Percentiles rank a stretch among this genome's conserved stretches.
Conservation (phyloP, 1,284 basidiomycete species). For the Apiotrichum brassicae region DNA sequence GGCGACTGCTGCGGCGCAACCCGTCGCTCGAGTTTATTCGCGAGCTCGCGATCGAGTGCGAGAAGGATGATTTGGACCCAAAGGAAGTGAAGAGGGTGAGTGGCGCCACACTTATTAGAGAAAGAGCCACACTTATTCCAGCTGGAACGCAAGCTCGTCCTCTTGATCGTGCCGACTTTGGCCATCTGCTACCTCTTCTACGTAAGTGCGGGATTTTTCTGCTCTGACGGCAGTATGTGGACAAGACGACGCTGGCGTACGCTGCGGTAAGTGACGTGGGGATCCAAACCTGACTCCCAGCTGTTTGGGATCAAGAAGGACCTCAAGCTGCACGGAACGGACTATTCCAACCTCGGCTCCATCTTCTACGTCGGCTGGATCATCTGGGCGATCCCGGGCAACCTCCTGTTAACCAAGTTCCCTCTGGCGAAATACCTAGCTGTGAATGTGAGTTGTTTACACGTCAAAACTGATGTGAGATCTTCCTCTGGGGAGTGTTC, state of each 20-base stretch:
- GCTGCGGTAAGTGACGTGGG: constrained; percentile 38
- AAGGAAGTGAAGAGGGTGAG: too few relatives aligned
- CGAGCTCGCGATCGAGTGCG: too few relatives aligned
- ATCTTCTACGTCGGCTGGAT: constrained; percentile 53
- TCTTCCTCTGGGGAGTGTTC: constrained; percentile 44
- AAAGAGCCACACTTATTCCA: too few relatives aligned
- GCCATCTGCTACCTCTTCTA: constrained; percentile 43
- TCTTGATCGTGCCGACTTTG: constrained; percentile 33
- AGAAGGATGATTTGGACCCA: too few relatives aligned
- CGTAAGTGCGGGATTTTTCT: constrained; percentile 6
- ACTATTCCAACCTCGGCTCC: constrained; percentile 43
- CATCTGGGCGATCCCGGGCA: constrained; percentile 51
- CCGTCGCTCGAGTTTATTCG: too few relatives aligned
- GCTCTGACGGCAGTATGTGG: constrained; percentile 25
- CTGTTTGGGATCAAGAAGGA: constrained; percentile 30
- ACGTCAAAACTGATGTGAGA: too few relatives aligned
- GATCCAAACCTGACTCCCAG: not conserved
- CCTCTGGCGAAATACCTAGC: constrained; percentile 50
- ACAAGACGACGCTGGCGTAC: constrained; percentile 42
- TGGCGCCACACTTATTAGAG: too few relatives aligned
- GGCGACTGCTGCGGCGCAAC: too few relatives aligned
- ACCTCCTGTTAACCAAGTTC: constrained; percentile 51
- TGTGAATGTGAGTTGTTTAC: too few relatives aligned
- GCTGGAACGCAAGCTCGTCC: constrained; percentile 36
- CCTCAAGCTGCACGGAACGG: constrained; percentile 31